Evolutionary conservation across 164 flowering plant genomes (phyloP).

Genomic region (Aristolochia fimbriata): DNA sequence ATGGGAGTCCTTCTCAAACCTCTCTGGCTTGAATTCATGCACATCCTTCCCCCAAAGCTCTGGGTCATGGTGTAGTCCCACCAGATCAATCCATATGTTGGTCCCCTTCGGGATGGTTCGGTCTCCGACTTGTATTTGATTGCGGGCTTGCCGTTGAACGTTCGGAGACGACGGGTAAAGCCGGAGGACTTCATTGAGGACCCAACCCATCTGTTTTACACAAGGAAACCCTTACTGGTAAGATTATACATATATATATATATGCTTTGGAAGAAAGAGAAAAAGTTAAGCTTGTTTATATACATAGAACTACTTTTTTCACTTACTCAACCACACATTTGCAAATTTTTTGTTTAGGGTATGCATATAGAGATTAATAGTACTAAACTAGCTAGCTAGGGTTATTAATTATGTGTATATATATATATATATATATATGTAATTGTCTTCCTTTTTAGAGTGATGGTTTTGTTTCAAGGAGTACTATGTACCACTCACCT

Average conservation of each 20-base stretch:
- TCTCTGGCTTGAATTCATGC: conserved; percentile 67
- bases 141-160: conserved; percentile 66
- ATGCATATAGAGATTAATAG: no score
- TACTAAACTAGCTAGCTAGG: no score
- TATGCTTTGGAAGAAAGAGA: no score
- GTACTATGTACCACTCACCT: conserved; percentile 34
- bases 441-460: background rate
- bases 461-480: no score
- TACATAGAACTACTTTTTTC: no score
- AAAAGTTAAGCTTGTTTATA: background rate
- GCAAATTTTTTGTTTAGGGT: no score
- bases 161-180: conserved; percentile 80
- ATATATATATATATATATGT: no score
- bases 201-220: conserved; percentile 79
- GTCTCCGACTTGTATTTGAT: conserved; percentile 48
- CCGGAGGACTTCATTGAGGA: conserved; percentile 67
- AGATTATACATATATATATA: no score
- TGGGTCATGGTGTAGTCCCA: conserved; percentile 73
- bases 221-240: no score
- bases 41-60: conserved; percentile 71
- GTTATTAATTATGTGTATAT: no score
- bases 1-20: conserved; percentile 48
- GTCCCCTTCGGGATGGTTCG: conserved; percentile 58
- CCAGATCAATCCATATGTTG: conserved; percentile 83
- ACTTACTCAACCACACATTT: background rate